Conservation (phyloP, 306 rosid species). For the Mimosa bimucronata region DNA sequence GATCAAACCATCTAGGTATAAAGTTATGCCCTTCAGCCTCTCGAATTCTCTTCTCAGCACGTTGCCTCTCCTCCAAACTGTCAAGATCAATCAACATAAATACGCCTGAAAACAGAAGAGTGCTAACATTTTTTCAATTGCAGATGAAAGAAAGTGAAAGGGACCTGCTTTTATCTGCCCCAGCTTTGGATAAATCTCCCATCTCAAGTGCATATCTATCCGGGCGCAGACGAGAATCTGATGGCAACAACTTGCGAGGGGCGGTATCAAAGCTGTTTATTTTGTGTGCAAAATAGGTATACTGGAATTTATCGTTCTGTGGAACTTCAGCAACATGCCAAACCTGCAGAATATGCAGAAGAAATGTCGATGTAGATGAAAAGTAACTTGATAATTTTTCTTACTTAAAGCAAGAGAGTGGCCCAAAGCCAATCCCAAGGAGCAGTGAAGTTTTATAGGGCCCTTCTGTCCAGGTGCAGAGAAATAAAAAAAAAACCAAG, state of each 20-base stretch:
- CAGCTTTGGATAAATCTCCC: conserved; percentile 71
- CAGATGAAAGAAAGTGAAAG: conserved; percentile 23
- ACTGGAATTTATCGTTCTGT: conserved; percentile 64
- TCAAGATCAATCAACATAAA: conserved; percentile 13
- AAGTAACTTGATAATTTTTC: neutral
- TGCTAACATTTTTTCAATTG: neutral
- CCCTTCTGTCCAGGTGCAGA: too few species aligned
- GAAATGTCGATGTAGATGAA: neutral
- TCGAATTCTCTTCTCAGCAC: conserved; percentile 71
- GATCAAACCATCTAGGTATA: conserved; percentile 65
- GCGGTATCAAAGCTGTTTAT: conserved; percentile 79
- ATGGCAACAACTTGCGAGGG: conserved; percentile 69
- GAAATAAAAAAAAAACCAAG: neutral
- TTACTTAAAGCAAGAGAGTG: neutral
- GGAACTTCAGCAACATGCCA: conserved; percentile 77
- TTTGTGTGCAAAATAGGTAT: conserved; percentile 79
- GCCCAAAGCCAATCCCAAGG: too few species aligned
- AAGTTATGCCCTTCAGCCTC: conserved; percentile 56
- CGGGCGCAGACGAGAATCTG: conserved; percentile 81
- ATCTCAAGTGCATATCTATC: conserved; percentile 79
- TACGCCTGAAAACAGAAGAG: neutral
- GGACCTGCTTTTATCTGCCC: conserved; percentile 75
- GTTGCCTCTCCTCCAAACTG: conserved; percentile 85
- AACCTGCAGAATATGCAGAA: conserved; percentile 48
- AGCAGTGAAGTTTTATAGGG: too few species aligned